A percentile compares a stretch with the other conserved stretches of the same genome.
Evolutionary conservation across 208 protist genomes (phyloP).

Genomic region (Trypanosoma cruzi): DNA sequence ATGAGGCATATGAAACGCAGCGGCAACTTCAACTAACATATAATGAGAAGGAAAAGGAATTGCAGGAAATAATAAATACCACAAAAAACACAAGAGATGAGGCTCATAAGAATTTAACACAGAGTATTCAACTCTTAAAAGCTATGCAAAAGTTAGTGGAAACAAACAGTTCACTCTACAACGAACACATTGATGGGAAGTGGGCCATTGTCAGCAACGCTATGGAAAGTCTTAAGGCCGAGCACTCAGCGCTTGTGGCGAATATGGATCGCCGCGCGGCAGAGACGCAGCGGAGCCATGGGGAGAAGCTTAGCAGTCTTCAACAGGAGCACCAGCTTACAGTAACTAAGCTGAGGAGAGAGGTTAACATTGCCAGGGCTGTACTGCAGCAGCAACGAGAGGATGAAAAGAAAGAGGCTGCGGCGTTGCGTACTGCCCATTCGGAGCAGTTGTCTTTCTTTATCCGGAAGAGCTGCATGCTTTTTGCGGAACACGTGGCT

Average conservation of each 20-base stretch:
- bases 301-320: background rate
- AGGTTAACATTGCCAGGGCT: background rate
- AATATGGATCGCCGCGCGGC: too few relatives aligned
- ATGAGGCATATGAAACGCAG: background rate
- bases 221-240: background rate
- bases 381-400: constrained; percentile 4
- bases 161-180: background rate
- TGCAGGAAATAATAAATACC: background rate
- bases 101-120: background rate
- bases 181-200: background rate
- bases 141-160: background rate
- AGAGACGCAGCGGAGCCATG: background rate
- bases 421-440: constrained; percentile 5
- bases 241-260: background rate
- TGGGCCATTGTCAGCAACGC: background rate
- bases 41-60: background rate
- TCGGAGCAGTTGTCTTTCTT: constrained; percentile 1
- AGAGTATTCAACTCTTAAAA: background rate
- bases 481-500: constrained; percentile 6
- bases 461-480: background rate
- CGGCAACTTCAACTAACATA: background rate
- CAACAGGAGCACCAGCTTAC: constrained; percentile 5
- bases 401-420: constrained; percentile 16
- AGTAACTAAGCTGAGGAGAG: constrained; percentile 11
- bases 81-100: background rate